Evolutionary conservation across 2,329 filamentous ascomycete genomes (phyloP).

Genomic region (Penicillium sp.): DNA sequence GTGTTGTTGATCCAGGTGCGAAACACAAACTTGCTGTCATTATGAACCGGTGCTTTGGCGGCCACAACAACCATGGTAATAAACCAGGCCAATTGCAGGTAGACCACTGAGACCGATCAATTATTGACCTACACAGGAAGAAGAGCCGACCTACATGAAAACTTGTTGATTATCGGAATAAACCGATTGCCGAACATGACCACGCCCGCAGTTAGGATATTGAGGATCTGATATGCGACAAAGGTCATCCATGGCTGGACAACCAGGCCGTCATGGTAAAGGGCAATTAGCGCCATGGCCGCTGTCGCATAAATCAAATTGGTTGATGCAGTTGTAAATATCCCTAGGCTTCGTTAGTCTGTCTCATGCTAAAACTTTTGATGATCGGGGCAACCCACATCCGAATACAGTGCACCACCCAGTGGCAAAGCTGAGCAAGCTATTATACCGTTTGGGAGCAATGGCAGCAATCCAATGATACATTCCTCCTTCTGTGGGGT

Average conservation of each 20-base stretch:
- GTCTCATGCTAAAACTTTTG: neutral
- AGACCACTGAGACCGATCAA: conserved; percentile 32
- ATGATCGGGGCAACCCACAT: conserved; percentile 21
- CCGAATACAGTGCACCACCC: conserved; percentile 47
- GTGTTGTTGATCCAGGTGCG: conserved; percentile 53
- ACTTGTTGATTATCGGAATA: conserved; percentile 46
- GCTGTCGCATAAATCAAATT: conserved; percentile 46
- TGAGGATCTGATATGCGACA: conserved; percentile 39
- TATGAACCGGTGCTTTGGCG: conserved; percentile 47
- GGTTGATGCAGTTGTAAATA: conserved; percentile 47
- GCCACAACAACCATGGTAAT: conserved; percentile 50
- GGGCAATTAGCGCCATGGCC: conserved; percentile 43
- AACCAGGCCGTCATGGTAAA: conserved; percentile 41
- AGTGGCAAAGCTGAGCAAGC: conserved; percentile 45
- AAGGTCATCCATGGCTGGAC: conserved; percentile 51
- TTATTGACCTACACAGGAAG: neutral
- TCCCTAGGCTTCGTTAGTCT: conserved; percentile 32
- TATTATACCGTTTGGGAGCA: conserved; percentile 41
- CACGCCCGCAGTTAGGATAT: conserved; percentile 44
- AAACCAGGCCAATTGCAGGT: conserved; percentile 49
- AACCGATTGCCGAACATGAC: conserved; percentile 50
- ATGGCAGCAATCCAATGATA: conserved; percentile 53
- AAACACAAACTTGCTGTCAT: conserved; percentile 51
- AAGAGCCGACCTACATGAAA: conserved; percentile 33
- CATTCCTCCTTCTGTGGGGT: conserved; percentile 51